Conservation (phyloP, 306 rosid genomes). For the Fragaria ananassa region DNA sequence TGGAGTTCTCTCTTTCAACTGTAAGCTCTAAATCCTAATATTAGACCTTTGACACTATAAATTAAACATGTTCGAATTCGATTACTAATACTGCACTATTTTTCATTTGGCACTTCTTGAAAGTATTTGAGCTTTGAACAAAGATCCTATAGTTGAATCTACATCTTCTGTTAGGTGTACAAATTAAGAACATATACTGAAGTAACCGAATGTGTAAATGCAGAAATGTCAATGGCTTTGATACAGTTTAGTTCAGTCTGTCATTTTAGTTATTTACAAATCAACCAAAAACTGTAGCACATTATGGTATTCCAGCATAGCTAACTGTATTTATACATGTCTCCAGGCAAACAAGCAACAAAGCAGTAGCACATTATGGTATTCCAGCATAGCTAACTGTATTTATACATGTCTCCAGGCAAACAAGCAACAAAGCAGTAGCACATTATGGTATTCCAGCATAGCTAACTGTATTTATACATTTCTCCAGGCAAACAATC, state of each 20-base stretch:
- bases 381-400: neutral
- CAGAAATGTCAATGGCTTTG: neutral
- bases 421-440: constrained; percentile 19
- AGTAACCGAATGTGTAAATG: neutral
- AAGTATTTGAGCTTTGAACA: neutral
- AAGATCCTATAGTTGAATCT: neutral
- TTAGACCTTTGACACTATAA: neutral
- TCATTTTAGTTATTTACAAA: neutral
- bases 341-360: constrained; percentile 35
- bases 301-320: neutral
- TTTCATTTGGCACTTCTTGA: neutral
- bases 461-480: neutral
- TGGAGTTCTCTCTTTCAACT: constrained; percentile 31
- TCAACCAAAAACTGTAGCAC: neutral
- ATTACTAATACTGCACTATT: neutral
- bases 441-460: neutral
- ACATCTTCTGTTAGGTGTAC: neutral
- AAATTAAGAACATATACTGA: neutral
- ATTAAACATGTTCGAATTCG: neutral
- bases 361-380: neutral
- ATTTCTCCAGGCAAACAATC: constrained; percentile 32
- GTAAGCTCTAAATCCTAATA: constrained; percentile 37
- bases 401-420: constrained; percentile 23
- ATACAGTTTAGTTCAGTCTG: neutral
- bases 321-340: neutral